A percentile compares a stretch with the other conserved stretches of the same genome.
These are phyloP conservation scores for Lolium perenne DNA, from an alignment of 176 grass and related monocot genomes.

Conservation along the genomic window DNA sequence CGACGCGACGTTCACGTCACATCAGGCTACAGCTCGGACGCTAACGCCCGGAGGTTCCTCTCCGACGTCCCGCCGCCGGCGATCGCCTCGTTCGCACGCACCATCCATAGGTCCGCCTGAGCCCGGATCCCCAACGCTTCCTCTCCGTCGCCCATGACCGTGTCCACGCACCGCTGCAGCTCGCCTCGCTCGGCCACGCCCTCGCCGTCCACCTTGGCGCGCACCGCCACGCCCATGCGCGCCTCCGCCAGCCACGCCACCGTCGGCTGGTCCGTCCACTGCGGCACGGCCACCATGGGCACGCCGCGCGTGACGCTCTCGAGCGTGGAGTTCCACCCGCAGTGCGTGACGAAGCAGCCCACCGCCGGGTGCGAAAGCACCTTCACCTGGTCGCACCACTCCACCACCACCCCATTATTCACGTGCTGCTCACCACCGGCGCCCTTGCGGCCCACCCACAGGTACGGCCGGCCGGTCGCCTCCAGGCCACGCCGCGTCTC, in stretches of 20 bases:
- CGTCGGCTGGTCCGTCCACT: slow-evolving; percentile 71
- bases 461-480: slow-evolving; percentile 50
- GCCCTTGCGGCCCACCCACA: slow-evolving; percentile 52
- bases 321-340: slow-evolving; percentile 71
- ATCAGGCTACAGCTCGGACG: not conserved
- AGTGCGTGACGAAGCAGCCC: slow-evolving; percentile 61
- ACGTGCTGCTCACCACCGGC: not conserved
- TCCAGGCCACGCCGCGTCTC: slow-evolving; percentile 44
- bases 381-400: slow-evolving; percentile 57
- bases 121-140: slow-evolving; percentile 36
- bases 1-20: not conserved
- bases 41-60: slow-evolving; percentile 39
- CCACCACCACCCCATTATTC: slow-evolving; percentile 38
- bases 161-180: slow-evolving; percentile 54
- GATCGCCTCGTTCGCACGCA: slow-evolving; percentile 3
- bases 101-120: slow-evolving; percentile 9
- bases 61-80: slow-evolving; percentile 18
- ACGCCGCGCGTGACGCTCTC: slow-evolving; percentile 60
- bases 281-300: slow-evolving; percentile 58
- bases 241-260: slow-evolving; percentile 50
- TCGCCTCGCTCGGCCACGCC: slow-evolving; percentile 36
- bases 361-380: slow-evolving; percentile 47
- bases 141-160: slow-evolving; percentile 35
- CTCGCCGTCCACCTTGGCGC: slow-evolving; percentile 24
- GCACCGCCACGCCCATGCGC: slow-evolving; percentile 46